These are phyloP conservation scores for Ustilago nuda DNA, from an alignment of 1,284 basidiomycete species.

Conservation along the genomic window DNA sequence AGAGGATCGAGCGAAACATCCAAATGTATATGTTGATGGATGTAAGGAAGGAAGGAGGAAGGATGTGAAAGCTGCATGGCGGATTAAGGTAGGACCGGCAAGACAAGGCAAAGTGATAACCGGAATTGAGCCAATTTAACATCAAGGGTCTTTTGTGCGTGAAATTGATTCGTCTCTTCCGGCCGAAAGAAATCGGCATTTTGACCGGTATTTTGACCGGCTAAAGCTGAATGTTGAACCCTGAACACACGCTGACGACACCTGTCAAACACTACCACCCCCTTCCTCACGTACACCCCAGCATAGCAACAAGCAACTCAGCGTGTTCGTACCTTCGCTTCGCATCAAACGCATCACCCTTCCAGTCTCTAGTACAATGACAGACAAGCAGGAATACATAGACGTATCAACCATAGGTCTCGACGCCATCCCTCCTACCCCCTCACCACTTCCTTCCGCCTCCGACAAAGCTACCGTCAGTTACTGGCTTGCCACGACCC, in stretches of 20 bases:
- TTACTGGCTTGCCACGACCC: slow-evolving; percentile 49
- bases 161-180: neutral
- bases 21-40: neutral
- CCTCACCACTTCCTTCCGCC: slow-evolving; percentile 24
- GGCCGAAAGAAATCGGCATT: too few relatives aligned
- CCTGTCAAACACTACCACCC: too few relatives aligned
- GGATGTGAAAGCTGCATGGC: neutral
- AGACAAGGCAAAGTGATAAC: neutral
- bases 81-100: neutral
- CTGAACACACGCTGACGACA: too few relatives aligned
- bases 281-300: too few relatives aligned
- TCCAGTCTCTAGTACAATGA: too few relatives aligned
- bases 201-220: too few relatives aligned
- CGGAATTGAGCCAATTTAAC: neutral
- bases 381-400: slow-evolving; percentile 14
- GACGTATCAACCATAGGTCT: slow-evolving; percentile 49
- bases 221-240: too few relatives aligned
- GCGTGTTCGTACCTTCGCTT: too few relatives aligned
- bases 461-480: slow-evolving; percentile 28
- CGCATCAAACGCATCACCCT: too few relatives aligned
- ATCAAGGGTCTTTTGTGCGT: neutral
- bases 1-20: slow-evolving; percentile 12
- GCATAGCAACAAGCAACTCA: too few relatives aligned
- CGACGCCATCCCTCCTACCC: slow-evolving; percentile 11
- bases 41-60: neutral